These are phyloP conservation scores for Fusarium gaditjirri DNA, from an alignment of 2,329 filamentous ascomycete species.

Conservation along the genomic window DNA sequence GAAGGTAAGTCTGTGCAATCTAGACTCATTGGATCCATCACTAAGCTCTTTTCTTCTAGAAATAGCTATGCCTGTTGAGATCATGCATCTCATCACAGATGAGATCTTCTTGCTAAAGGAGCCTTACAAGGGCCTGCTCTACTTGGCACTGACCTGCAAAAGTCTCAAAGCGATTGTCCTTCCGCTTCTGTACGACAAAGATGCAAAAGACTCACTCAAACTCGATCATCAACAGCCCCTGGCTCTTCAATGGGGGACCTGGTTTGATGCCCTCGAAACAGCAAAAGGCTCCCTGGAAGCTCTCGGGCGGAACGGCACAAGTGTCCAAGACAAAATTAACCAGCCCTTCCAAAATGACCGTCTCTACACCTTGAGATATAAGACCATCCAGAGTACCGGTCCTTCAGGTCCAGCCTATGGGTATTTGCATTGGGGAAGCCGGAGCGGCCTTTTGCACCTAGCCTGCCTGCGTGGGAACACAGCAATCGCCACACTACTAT, in stretches of 20 bases:
- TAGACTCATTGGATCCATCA: neutral
- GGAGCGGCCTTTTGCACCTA: slow-evolving; percentile 27
- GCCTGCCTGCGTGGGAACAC: slow-evolving; percentile 36
- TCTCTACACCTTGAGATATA: slow-evolving; percentile 22
- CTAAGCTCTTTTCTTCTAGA: neutral
- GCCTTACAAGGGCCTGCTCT: slow-evolving; percentile 9
- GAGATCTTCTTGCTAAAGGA: slow-evolving; percentile 9
- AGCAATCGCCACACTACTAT: slow-evolving; percentile 16
- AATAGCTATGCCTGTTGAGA: slow-evolving; percentile 23
- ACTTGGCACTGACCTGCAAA: slow-evolving; percentile 15
- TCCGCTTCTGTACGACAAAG: slow-evolving; percentile 17
- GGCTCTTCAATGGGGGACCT: slow-evolving; percentile 30
- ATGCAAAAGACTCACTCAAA: slow-evolving; percentile 9
- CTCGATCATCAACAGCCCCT: slow-evolving; percentile 8
- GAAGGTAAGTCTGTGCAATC: neutral
- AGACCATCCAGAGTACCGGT: neutral
- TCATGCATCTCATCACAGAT: slow-evolving; percentile 17
- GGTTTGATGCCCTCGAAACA: slow-evolving; percentile 25
- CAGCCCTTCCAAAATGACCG: slow-evolving; percentile 6
- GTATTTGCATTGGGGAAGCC: slow-evolving; percentile 18
- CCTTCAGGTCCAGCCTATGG: neutral
- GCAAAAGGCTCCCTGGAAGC: slow-evolving; percentile 19
- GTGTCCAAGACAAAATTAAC: slow-evolving; percentile 11
- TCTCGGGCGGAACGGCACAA: neutral
- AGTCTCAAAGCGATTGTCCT: slow-evolving; percentile 7